Evolutionary conservation across 768 basidiomycete species (phyloP).

Genomic region (Mycena vitilis): DNA sequence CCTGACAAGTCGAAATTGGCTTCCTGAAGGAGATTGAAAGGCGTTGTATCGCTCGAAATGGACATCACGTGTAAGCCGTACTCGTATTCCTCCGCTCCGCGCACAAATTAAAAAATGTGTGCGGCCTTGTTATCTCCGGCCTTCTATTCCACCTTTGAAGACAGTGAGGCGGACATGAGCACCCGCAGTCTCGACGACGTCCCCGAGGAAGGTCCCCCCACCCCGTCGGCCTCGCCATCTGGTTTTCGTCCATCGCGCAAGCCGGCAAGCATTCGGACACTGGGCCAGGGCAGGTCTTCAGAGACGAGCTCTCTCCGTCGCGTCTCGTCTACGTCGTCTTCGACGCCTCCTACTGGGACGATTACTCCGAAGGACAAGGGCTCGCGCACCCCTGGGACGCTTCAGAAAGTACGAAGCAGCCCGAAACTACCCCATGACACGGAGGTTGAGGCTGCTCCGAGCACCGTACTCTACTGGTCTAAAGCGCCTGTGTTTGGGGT

Average conservation of each 20-base stretch:
- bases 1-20: not conserved
- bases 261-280: constrained; percentile 48
- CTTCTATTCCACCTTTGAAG: constrained; percentile 33
- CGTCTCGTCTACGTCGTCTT: constrained; percentile 38
- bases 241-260: constrained; percentile 34
- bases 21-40: constrained; percentile 10
- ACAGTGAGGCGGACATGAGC: constrained; percentile 42
- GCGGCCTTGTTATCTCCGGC: constrained; percentile 30
- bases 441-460: constrained; percentile 69
- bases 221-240: constrained; percentile 35
- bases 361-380: constrained; percentile 32
- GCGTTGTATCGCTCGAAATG: constrained; percentile 12
- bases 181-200: constrained; percentile 47
- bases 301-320: constrained; percentile 31
- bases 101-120: not conserved
- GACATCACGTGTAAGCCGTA: constrained; percentile 2
- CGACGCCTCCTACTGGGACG: constrained; percentile 23
- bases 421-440: constrained; percentile 74
- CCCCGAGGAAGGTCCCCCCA: constrained; percentile 45
- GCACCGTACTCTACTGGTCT: constrained; percentile 89
- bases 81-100: not conserved
- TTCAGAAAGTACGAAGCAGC: constrained; percentile 55
- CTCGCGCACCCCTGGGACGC: constrained; percentile 36
- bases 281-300: constrained; percentile 40
- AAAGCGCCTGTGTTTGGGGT: constrained; percentile 82